Base-by-base conservation (phyloP, 2,329 filamentous ascomycete genomes). In the Aspergillus sp. region DNA sequence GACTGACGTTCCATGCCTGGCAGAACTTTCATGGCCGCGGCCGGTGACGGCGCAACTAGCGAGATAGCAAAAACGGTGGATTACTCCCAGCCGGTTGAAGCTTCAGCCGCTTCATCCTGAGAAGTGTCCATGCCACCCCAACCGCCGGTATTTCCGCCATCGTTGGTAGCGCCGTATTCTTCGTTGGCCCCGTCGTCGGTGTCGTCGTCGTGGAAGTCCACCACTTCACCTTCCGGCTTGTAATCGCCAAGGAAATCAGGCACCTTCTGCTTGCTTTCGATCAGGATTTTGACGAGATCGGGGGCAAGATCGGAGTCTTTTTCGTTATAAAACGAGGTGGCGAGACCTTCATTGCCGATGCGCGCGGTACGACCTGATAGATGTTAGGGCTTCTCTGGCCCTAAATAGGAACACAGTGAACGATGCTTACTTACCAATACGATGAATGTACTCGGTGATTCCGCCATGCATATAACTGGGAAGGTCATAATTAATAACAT, bases 401-500 rank as follows among this genome's bases (percentile, higher is more conserved):
- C 6, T n/a, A 8, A n/a, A 23, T 9, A 9, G 43, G 21, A 8
- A 27, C n/a, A 19, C 59, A 23, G 25, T 4, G 6, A 12, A n/a
- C 35, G 14, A 11, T 17, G 9, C 9, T 33, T 23, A 69, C 82
- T 76, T 85, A 91, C 90, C 95, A 70, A 98, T 98, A 12, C 95
- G 91, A 70, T 99, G 95, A 25, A 90, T 87, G 67, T 98, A 99
- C 72, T 98, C 95, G 49, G 90, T 87, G 56, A 97, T 96, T 2
- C 93, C 93, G n/a, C 91, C 92, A 65, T 93, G 83, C 1, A 86
- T 79, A 44, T 81, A 76, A 5, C 82, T 86, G 0, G 93, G 93
- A 2, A 98, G 79, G 60, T 98, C 93, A 66, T 87, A 98, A 77
- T 99, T 98, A 82, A 99, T 88, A 59, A 99, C 90, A 63, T 96